Evolutionary conservation across 805 yeast genomes (phyloP).

Genomic region (Candida mattraensis): DNA sequence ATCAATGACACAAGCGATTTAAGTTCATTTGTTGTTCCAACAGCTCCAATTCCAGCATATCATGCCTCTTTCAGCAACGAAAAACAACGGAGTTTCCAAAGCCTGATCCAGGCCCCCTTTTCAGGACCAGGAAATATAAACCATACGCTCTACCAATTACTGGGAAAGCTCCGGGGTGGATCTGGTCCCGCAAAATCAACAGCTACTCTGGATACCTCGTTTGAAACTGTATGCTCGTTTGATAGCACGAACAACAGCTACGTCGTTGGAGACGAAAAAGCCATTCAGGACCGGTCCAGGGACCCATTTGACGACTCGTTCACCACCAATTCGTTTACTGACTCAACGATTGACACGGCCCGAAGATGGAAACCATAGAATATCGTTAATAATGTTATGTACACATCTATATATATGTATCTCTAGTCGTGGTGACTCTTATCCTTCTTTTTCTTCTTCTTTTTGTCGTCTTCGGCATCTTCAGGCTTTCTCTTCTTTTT

Average conservation of each 20-base stretch:
- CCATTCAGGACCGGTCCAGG: background rate
- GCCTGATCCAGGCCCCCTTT: no score
- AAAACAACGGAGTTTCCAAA: no score
- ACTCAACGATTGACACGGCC: slow-evolving; percentile 18
- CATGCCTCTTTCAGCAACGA: no score
- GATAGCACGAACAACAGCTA: background rate
- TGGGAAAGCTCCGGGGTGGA: slow-evolving; percentile 11
- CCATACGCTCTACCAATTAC: slow-evolving; percentile 15
- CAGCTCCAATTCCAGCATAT: no score
- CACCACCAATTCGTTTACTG: slow-evolving; percentile 12
- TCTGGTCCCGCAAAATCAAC: background rate
- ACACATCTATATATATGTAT: slow-evolving; percentile 5
- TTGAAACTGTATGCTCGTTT: slow-evolving; percentile 3
- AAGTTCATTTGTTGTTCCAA: no score
- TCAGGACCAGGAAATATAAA: slow-evolving; percentile 22
- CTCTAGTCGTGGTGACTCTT: slow-evolving; percentile 12
- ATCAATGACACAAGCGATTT: no score
- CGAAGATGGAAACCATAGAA: slow-evolving; percentile 18
- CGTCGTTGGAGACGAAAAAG: slow-evolving; percentile 2
- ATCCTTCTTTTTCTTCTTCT: slow-evolving; percentile 17
- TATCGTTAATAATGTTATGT: slow-evolving; percentile 4
- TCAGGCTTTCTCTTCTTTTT: slow-evolving; percentile 33
- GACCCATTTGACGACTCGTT: slow-evolving; percentile 8
- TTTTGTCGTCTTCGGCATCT: slow-evolving; percentile 19
- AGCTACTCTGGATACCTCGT: slow-evolving; percentile 5